Percentiles rank a stretch among this genome's conserved stretches.
These are phyloP conservation scores for Yamadazyma philogaea DNA, from an alignment of 805 yeast species.

Conservation along the genomic window DNA sequence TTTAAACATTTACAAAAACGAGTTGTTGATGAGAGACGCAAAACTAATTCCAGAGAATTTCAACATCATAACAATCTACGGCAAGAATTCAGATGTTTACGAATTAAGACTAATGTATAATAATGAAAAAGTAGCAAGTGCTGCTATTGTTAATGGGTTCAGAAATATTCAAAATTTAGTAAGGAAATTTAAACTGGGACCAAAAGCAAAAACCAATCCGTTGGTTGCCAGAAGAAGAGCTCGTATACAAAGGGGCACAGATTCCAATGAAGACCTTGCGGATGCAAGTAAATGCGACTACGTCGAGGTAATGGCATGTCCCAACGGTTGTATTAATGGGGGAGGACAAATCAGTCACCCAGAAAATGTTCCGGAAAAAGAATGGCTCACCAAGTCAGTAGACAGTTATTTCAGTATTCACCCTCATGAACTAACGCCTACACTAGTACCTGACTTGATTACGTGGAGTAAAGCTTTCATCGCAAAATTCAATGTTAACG, in stretches of 20 bases:
- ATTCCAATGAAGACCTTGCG: conserved; percentile 28
- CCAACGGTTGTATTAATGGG: conserved; percentile 95
- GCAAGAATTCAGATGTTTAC: conserved; percentile 73
- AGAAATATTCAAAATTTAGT: conserved; percentile 92
- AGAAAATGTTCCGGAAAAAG: conserved; percentile 32
- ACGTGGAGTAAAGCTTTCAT: conserved; percentile 37
- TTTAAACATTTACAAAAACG: conserved; percentile 38
- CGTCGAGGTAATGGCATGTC: conserved; percentile 97
- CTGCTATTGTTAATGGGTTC: conserved; percentile 80
- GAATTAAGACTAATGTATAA: conserved; percentile 59
- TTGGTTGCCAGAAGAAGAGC: conserved; percentile 46
- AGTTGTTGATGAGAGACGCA: conserved; percentile 19
- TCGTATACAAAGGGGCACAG: conserved; percentile 21
- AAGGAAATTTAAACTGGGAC: conserved; percentile 59
- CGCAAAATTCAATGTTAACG: conserved; percentile 24
- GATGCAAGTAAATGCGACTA: conserved; percentile 72
- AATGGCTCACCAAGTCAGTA: conserved; percentile 42
- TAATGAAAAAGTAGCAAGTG: conserved; percentile 44
- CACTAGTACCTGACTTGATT: conserved; percentile 16
- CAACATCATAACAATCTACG: conserved; percentile 43
- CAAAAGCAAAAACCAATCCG: conserved; percentile 27
- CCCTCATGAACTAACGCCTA: conserved; percentile 9
- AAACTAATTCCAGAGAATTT: conserved; percentile 18
- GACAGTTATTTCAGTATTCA: conserved; percentile 35
- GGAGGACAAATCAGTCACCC: conserved; percentile 81